Evolutionary conservation across 23 red algal species (phyloP).

Genomic region (Cyanidioschyzon merolae): DNA sequence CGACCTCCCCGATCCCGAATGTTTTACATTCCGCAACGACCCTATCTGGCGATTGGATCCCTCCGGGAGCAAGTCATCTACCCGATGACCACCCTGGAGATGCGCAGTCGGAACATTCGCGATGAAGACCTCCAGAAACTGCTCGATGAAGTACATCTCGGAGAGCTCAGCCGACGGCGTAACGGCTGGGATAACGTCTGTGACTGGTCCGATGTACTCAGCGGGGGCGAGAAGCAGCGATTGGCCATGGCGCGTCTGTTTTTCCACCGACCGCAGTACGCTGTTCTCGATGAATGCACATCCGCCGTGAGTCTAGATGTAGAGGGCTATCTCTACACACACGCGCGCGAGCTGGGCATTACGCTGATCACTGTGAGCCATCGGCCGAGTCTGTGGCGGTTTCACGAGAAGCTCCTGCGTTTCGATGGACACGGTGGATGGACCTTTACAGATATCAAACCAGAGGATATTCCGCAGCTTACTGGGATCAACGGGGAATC

Average conservation of each 20-base stretch:
- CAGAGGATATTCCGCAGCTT: constrained; percentile 44
- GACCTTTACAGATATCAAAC: constrained; percentile 44
- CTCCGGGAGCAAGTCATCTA: constrained; percentile 90
- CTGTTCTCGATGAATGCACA: constrained; percentile 92
- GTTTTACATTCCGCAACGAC: constrained; percentile 91
- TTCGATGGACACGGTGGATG: constrained; percentile 85
- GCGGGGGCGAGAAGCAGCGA: constrained; percentile 89
- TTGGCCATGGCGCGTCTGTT: constrained; percentile 74
- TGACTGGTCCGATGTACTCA: constrained; percentile 91
- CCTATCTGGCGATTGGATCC: constrained; percentile 76
- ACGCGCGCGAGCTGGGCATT: constrained; percentile 67
- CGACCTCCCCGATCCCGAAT: constrained; percentile 46
- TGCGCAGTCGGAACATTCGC: constrained; percentile 26
- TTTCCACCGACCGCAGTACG: constrained; percentile 74
- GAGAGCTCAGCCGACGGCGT: constrained; percentile 41
- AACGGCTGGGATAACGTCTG: constrained; percentile 73
- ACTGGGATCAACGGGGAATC: constrained; percentile 8
- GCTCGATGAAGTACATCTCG: constrained; percentile 63
- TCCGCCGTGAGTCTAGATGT: constrained; percentile 84
- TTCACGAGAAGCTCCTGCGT: constrained; percentile 75
- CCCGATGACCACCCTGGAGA: constrained; percentile 64
- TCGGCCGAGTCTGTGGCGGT: constrained; percentile 89
- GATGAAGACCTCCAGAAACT: constrained; percentile 52
- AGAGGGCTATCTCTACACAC: constrained; percentile 63
- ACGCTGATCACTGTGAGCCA: constrained; percentile 89